Conservation (phyloP, 176 grass and related monocot genomes). For the Lolium multiflorum region DNA sequence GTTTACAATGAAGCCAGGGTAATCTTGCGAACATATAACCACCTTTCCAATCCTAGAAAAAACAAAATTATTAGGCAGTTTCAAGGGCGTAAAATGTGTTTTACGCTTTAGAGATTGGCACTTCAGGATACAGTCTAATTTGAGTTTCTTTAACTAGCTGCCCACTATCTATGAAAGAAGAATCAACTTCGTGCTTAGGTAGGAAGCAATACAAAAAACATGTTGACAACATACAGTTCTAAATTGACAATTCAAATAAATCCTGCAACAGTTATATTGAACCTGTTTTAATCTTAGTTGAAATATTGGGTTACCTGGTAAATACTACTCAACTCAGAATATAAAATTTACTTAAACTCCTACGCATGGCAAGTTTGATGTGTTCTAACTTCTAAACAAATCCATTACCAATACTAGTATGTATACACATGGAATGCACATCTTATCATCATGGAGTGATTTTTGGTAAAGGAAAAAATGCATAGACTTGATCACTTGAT, state of each 20-base stretch:
- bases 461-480: too few species aligned
- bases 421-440: too few species aligned
- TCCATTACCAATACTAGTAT: not conserved
- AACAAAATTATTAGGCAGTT: constrained; percentile 21
- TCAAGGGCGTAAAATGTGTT: not conserved
- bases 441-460: too few species aligned
- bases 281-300: too few species aligned
- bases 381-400: not conserved
- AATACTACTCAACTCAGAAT: not conserved
- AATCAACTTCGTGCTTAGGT: not conserved
- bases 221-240: not conserved
- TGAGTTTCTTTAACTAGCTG: not conserved
- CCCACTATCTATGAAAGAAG: not conserved
- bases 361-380: not conserved
- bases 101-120: not conserved
- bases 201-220: not conserved
- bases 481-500: too few species aligned
- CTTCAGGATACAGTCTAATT: not conserved
- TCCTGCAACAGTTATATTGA: not conserved
- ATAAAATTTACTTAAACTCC: not conserved
- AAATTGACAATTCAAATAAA: not conserved
- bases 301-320: not conserved
- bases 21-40: constrained; percentile 90
- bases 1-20: constrained; percentile 95
- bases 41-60: constrained; percentile 74